Percentiles rank a stretch among this genome's conserved stretches.
Conservation (phyloP, 805 yeast species). For the Yarrowia sp. region DNA sequence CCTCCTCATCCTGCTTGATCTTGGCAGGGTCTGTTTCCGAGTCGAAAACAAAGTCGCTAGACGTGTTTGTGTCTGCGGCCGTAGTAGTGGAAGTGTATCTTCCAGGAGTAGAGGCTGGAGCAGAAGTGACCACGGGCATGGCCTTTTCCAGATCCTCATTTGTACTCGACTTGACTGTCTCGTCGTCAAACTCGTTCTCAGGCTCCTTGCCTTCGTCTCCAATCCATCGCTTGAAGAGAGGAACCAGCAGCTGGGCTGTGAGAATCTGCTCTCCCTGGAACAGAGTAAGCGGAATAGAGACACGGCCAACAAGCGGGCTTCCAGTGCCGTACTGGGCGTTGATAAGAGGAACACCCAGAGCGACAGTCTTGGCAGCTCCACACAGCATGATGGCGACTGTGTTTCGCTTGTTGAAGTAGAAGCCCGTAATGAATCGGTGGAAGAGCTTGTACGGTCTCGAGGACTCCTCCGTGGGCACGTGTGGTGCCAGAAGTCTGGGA, state of each 20-base stretch:
- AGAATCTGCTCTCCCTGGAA: slow-evolving; percentile 87
- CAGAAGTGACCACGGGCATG: background rate
- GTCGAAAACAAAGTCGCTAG: background rate
- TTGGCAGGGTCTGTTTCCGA: slow-evolving; percentile 5
- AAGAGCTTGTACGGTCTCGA: slow-evolving; percentile 45
- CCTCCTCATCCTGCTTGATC: slow-evolving; percentile 2
- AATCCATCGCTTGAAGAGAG: slow-evolving; percentile 69
- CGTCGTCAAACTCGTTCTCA: background rate
- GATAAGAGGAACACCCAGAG: slow-evolving; percentile 81
- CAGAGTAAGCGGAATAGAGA: slow-evolving; percentile 77
- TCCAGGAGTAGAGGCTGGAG: background rate
- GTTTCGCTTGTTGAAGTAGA: slow-evolving; percentile 67
- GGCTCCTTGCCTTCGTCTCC: slow-evolving; percentile 24
- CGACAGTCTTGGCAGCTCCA: slow-evolving; percentile 93
- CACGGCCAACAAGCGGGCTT: slow-evolving; percentile 53
- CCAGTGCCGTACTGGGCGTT: slow-evolving; percentile 72
- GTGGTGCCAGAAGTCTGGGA: background rate
- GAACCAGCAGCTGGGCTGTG: slow-evolving; percentile 70
- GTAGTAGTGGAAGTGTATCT: background rate
- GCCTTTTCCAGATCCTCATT: background rate
- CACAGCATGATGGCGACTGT: slow-evolving; percentile 79
- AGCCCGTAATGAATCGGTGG: slow-evolving; percentile 54
- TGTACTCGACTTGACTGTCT: background rate
- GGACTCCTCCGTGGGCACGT: slow-evolving; percentile 49
- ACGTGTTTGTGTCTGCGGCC: background rate